phyloP scores from a whole-genome alignment of 2,329 filamentous ascomycete species.

The Metarhizium rileyi region DNA sequence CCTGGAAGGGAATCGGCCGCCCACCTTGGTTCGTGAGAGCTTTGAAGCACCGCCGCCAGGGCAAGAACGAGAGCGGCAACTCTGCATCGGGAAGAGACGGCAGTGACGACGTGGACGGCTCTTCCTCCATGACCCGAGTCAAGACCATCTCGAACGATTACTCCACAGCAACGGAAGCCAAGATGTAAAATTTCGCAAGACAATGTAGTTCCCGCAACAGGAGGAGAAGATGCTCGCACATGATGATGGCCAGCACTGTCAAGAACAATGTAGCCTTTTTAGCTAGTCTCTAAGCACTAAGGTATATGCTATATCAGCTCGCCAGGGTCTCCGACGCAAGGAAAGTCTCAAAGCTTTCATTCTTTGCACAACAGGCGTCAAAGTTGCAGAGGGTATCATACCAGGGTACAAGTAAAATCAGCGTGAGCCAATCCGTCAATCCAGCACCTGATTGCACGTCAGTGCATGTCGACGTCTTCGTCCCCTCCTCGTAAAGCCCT shows the following conservation, averaged over 20 bases:
- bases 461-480: conserved; percentile 32
- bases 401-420: background rate
- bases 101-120: conserved; percentile 2
- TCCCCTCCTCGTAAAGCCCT: conserved; percentile 22
- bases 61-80: background rate
- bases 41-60: conserved; percentile 11
- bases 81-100: background rate
- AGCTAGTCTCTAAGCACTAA: background rate
- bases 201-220: background rate
- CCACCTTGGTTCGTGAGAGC: conserved; percentile 39
- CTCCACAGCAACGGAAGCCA: conserved; percentile 1
- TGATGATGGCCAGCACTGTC: background rate
- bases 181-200: background rate
- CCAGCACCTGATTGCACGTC: background rate
- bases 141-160: conserved; percentile 8
- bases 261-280: background rate
- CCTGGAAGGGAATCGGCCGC: conserved; percentile 38
- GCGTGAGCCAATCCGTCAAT: background rate
- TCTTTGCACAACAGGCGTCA: background rate
- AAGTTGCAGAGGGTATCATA: background rate
- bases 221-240: background rate
- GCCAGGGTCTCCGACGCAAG: background rate
- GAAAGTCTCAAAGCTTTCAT: background rate
- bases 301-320: background rate
- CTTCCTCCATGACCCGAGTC: conserved; percentile 1